Evolutionary conservation across 2,329 filamentous ascomycete genomes (phyloP), one percentile per base, ranked within the genome.

Genomic region (Pseudogymnoascus sp.): DNA sequence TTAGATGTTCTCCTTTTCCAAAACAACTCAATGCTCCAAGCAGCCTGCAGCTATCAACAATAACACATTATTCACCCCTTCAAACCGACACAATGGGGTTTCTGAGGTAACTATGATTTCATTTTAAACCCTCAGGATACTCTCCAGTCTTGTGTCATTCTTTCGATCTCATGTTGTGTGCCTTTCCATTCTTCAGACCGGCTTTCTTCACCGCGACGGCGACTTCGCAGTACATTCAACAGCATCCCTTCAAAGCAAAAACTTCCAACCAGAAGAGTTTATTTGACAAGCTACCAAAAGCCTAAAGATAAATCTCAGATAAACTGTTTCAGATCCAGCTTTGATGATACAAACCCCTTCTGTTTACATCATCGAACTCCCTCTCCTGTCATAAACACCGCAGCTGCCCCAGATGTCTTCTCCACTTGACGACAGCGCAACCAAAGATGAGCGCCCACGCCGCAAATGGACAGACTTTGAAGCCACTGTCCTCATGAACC

Each of bases 401-500:
- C 25, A 7, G 2, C n/a, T 18, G 25, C 25, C 4, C 22, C 30
- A 4, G 18, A 50, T 50, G 43, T 14, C 14, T 15, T 12, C 43
- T 50, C 43, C 15, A 50, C 7, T 25, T 15, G 14, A 8, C 14
- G 12, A 11, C 22, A n/a, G 15, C 4, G 3, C 14, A 8, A 11
- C 25, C n/a, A 50, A 30, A 30, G 43, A 30, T 6, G 14, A 30
- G n/a, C 14, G 8, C 43, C 43, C 25, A 15, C 25, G 43, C 25
- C 43, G n/a, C 43, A 50, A 50, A 50, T 50, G 43, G 43, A 50
- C 43, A 12, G 9, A 15, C 43, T 50, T 50, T n/a, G 43, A 50
- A 30, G 43, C n/a, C 6, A 50, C 22, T n/a, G n/a, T 50, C 43
- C 25, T 50, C 7, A 50, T 50, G 25, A 50, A 12, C n/a, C n/a